Evolutionary conservation across 306 rosid species (phyloP), one percentile per base, ranked within the genome.

Genomic region (Prunus salicina): DNA sequence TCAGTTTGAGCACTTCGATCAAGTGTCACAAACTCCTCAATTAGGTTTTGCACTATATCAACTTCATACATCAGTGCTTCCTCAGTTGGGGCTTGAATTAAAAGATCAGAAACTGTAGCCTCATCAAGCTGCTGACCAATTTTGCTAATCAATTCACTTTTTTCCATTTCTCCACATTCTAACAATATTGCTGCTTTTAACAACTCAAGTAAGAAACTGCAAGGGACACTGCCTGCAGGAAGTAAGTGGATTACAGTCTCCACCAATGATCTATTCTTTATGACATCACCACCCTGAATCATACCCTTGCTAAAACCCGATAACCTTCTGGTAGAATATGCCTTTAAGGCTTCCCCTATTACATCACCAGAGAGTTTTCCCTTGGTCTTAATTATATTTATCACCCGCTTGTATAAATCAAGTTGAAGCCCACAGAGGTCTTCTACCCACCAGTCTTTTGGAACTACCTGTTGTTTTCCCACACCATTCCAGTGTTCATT

Each of bases 361-460:
- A 90, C 86, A 53, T 82, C 86, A 10, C 86, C 78, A 56, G 90
- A 85, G 76, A 85, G 72, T 65, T 75, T 81, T n/a, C 95, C 91
- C 71, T 79, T 89, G 2, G 89, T 81, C 82, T 77, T 83, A 28
- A 95, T 86, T 18, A 92, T 84, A 28, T 87, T 79, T 61, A 92
- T 83, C 77, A 88, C 86, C 27, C 89, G 71, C 73, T 92, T 87
- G 87, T 86, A 95, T 62, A 88, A 85, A 86, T 92, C 98, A 24
- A 90, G 91, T 75, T 85, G 96, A 79, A 95, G 98, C 51, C 90
- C 97, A 11, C 92, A 95, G 20, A 95, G 91, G 61, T 95, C 98
- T 80, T 94, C 98, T 63, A 92, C 97, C 97, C 98, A 95, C 98
- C 98, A 95, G 80, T 95, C 98, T 67, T 80, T 85, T 1, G 98